A percentile compares a stretch with the other conserved stretches of the same genome.
phyloP scores from a whole-genome alignment of 176 grass and related monocot genomes.

The Saccharum officinarum region DNA sequence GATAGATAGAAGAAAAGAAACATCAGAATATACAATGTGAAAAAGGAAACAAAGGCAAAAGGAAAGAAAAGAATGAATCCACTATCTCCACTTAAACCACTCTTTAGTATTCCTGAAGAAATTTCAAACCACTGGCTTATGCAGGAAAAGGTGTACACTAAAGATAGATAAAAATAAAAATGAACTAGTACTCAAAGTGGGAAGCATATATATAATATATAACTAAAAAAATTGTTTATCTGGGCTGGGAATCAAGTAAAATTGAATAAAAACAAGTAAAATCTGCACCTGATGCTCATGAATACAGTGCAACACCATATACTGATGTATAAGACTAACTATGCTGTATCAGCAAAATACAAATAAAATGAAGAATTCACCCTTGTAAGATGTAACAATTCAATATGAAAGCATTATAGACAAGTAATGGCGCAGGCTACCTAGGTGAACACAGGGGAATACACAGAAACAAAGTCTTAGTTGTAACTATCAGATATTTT shows the following conservation, averaged over 20 bases:
- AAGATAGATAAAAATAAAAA: background rate
- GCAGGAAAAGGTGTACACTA: background rate
- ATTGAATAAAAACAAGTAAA: background rate
- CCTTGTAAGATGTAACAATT: background rate
- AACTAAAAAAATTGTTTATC: background rate
- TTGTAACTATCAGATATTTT: background rate
- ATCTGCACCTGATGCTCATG: background rate
- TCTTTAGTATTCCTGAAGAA: constrained; percentile 1
- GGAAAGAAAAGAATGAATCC: background rate
- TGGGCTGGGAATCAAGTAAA: background rate
- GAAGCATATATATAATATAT: background rate
- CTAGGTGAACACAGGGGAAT: background rate
- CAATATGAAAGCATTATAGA: background rate
- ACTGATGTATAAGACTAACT: background rate
- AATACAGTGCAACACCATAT: background rate
- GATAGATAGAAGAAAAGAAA: constrained; percentile 26
- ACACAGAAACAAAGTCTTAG: background rate
- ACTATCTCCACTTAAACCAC: background rate
- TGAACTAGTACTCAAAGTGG: background rate
- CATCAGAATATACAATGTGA: constrained; percentile 11
- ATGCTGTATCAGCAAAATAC: background rate
- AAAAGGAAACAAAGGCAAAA: background rate
- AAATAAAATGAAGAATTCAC: background rate
- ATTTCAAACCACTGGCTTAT: background rate
- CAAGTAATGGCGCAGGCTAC: background rate